These are phyloP conservation scores for Lasiosphaeria hispida DNA, from an alignment of 495 filamentous ascomycete species.

Conservation along the genomic window DNA sequence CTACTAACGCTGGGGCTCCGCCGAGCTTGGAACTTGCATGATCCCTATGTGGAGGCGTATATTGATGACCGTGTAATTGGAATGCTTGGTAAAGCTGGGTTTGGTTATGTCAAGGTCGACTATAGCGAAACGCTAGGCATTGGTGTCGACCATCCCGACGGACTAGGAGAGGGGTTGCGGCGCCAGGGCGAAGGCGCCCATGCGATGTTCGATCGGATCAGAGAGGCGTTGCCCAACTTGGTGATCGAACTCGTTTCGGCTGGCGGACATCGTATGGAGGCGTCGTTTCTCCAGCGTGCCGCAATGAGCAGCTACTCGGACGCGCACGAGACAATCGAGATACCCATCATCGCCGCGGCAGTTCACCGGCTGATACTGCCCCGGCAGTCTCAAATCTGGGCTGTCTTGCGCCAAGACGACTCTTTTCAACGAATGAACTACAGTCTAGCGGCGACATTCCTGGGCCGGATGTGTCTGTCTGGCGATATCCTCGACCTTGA, in stretches of 20 bases:
- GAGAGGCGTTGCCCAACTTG: slow-evolving; percentile 6
- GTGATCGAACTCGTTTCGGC: slow-evolving; percentile 7
- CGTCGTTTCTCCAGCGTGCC: slow-evolving; percentile 2
- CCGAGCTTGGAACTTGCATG: slow-evolving; percentile 8
- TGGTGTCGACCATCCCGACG: slow-evolving; percentile 2
- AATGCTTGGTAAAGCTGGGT: slow-evolving; percentile 1
- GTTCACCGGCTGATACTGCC: slow-evolving; percentile 5
- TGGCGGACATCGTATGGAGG: slow-evolving; percentile 7
- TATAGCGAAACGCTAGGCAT: slow-evolving; percentile 10
- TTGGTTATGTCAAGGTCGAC: slow-evolving; percentile 7
- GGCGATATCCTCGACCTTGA: slow-evolving; percentile 4
- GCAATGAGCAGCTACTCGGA: slow-evolving; percentile 2
- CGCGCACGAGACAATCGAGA: slow-evolving; percentile 9
- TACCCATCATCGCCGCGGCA: slow-evolving; percentile 6
- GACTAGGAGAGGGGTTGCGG: slow-evolving; percentile 7
- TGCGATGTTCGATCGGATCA: slow-evolving; percentile 6
- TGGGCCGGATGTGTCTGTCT: slow-evolving; percentile 10
- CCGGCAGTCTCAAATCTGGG: slow-evolving; percentile 6
- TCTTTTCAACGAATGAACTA: slow-evolving; percentile 5
- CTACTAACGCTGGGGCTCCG: slow-evolving; percentile 5
- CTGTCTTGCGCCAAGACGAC: slow-evolving; percentile 5
- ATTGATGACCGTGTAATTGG: slow-evolving; percentile 1
- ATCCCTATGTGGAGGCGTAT: not conserved
- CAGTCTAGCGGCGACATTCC: slow-evolving; percentile 4
- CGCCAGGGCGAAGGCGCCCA: slow-evolving; percentile 6